phyloP scores from a whole-genome alignment of 495 filamentous ascomycete species.

The Chlorociboria aeruginascens region DNA sequence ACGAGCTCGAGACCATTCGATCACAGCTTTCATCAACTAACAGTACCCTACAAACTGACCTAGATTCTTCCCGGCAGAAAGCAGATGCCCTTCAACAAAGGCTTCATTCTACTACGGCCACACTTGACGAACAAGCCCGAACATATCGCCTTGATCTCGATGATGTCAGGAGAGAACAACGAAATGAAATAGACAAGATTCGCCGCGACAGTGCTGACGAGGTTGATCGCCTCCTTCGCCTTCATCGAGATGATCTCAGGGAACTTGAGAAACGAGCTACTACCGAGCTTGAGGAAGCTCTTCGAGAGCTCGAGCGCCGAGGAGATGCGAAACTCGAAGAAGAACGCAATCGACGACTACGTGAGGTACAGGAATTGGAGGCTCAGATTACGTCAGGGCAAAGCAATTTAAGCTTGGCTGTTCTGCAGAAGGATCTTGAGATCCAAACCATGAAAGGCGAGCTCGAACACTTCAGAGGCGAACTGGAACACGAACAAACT shows the following conservation, averaged over 20 bases:
- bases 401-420: slow-evolving; percentile 48
- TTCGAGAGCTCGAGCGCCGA: slow-evolving; percentile 16
- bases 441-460: slow-evolving; percentile 39
- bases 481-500: slow-evolving; percentile 51
- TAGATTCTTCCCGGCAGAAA: slow-evolving; percentile 39
- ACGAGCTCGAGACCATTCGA: slow-evolving; percentile 50
- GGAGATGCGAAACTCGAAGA: slow-evolving; percentile 32
- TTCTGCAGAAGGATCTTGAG: slow-evolving; percentile 51
- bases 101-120: slow-evolving; percentile 25
- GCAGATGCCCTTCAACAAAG: slow-evolving; percentile 26
- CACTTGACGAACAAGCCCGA: slow-evolving; percentile 41
- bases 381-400: slow-evolving; percentile 47
- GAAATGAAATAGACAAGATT: slow-evolving; percentile 16
- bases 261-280: slow-evolving; percentile 12
- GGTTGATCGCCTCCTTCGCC: slow-evolving; percentile 12
- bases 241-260: slow-evolving; percentile 16
- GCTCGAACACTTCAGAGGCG: slow-evolving; percentile 38
- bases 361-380: slow-evolving; percentile 55
- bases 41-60: slow-evolving; percentile 22
- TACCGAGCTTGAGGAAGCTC: slow-evolving; percentile 10
- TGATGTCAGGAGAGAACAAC: slow-evolving; percentile 15
- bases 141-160: slow-evolving; percentile 38
- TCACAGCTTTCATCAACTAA: slow-evolving; percentile 30
- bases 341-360: slow-evolving; percentile 42
- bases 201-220: slow-evolving; percentile 16